Evolutionary conservation across 441 rosid genomes (phyloP).

Genomic region (Viola pubescens): DNA sequence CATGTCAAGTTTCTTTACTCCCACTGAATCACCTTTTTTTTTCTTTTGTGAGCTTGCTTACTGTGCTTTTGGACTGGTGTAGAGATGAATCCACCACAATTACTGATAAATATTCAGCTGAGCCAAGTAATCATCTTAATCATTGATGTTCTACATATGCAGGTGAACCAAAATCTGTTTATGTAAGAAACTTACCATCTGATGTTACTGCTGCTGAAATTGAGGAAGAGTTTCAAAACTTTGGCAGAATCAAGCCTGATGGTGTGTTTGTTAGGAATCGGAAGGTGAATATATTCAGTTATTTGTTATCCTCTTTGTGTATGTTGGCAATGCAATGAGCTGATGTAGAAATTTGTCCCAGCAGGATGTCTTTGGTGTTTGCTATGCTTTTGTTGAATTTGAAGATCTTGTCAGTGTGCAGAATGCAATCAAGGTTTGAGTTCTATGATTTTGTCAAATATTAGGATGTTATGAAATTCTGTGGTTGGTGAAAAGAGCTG

Average conservation of each 20-base stretch:
- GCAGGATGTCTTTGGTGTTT: slow-evolving; percentile 67
- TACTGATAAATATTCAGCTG: not conserved
- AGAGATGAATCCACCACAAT: not conserved
- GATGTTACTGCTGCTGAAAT: slow-evolving; percentile 55
- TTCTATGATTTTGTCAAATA: not conserved
- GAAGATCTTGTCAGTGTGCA: slow-evolving; percentile 50
- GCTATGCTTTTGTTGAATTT: slow-evolving; percentile 73
- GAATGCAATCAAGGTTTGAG: slow-evolving; percentile 51
- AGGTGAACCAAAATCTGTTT: slow-evolving; percentile 71
- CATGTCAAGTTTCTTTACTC: too few species aligned
- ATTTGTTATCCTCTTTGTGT: not conserved
- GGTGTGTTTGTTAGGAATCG: slow-evolving; percentile 63
- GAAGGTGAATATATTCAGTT: slow-evolving; percentile 33
- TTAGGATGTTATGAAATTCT: not conserved
- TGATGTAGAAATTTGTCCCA: slow-evolving; percentile 15
- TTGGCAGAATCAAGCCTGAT: slow-evolving; percentile 54
- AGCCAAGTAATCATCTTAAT: slow-evolving; percentile 6
- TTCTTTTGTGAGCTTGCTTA: not conserved
- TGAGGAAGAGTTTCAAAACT: slow-evolving; percentile 52
- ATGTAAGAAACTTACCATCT: slow-evolving; percentile 59
- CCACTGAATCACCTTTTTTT: not conserved
- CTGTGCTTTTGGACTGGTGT: not conserved
- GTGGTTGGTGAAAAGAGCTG: not conserved
- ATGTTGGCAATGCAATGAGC: slow-evolving; percentile 11
- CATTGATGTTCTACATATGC: slow-evolving; percentile 14